Evolutionary conservation across 495 filamentous ascomycete species (phyloP).

Genomic region (Lasiosphaeris hirsuta): DNA sequence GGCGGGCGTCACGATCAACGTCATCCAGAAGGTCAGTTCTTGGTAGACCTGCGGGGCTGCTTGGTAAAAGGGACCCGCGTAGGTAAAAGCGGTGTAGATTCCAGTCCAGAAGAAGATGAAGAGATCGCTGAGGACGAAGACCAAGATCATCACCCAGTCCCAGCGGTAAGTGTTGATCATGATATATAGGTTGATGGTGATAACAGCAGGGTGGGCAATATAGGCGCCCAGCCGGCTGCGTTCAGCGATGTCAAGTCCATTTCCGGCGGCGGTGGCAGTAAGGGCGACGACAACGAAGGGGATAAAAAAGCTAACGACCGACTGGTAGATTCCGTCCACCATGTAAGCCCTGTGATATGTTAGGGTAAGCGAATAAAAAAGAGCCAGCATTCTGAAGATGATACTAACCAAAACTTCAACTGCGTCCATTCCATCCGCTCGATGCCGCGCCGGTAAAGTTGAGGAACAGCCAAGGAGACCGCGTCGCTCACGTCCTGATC

Average conservation of each 20-base stretch:
- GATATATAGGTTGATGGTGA: constrained; percentile 90
- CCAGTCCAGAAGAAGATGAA: constrained; percentile 97
- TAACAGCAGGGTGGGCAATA: constrained; percentile 71
- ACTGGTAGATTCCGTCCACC: constrained; percentile 93
- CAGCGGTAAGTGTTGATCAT: constrained; percentile 94
- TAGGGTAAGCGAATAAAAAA: constrained; percentile 7
- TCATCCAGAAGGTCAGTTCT: constrained; percentile 80
- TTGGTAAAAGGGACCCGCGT: constrained; percentile 68
- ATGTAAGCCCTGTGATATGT: constrained; percentile 73
- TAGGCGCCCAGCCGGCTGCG: constrained; percentile 78
- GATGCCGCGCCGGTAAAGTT: constrained; percentile 93
- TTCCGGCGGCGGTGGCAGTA: constrained; percentile 62
- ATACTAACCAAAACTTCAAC: constrained; percentile 84
- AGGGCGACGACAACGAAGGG: constrained; percentile 72
- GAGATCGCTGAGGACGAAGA: constrained; percentile 75
- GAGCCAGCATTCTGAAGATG: not conserved
- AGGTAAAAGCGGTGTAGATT: constrained; percentile 71
- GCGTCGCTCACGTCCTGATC: constrained; percentile 96
- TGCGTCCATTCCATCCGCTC: constrained; percentile 97
- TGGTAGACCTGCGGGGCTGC: constrained; percentile 76
- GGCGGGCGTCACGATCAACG: constrained; percentile 67
- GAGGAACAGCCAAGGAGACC: constrained; percentile 90
- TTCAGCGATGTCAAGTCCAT: constrained; percentile 71
- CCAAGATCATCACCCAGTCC: constrained; percentile 90
- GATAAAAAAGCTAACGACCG: constrained; percentile 88